Base-by-base conservation (phyloP, 108 stramenopile genomes). In the Seminavis robusta region DNA sequence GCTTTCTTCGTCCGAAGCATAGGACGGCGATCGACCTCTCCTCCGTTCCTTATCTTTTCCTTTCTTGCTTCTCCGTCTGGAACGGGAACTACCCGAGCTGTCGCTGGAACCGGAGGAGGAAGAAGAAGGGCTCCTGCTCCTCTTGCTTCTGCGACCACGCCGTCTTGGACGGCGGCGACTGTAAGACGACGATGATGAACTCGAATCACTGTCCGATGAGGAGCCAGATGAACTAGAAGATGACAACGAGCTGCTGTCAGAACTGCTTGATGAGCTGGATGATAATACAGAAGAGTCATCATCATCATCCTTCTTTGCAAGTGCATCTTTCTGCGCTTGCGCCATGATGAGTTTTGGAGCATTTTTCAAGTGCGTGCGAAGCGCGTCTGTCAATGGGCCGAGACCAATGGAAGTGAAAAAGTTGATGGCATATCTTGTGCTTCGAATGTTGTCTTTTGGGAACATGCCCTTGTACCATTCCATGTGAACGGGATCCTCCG, bases 331-430 rank as follows among this genome's bases (percentile, higher is more conserved):
- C 55, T 74, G 76, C 23, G 86, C 88, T 67, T 92, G 81, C 24
- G 71, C 73, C 59, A 86, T 45, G 52, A 94, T 87, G 4, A 91
- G 67, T 59, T 90, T 92, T 16, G 94, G 96, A 20, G 93, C 91
- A 63, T 90, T 83, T 77, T 94, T 94, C 43, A 98, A 75, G 69
- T 89, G 94, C 47, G 90, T 84, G 23, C 99, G 82, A 53, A 98
- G 77, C 7, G 80, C 96, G 67, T 99, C 99, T 11, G 99, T 99
- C 33, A 99, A 80, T 6, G 95, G 95, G 10, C 99, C 99, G 11
- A 99, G 74, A 10, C 99, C 99, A 59, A 98, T 98, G 25, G 77
- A 85, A 9, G 98, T 99, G 75, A 97, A 99, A 77, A 98, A 99
- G 58, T 98, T 98, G 79, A 99, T 98, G 25, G 96, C 95, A 59